Evolutionary conservation across 1,284 basidiomycete species (phyloP), one percentile per base, ranked within the genome.

Genomic region (Ustilago bromivora): DNA sequence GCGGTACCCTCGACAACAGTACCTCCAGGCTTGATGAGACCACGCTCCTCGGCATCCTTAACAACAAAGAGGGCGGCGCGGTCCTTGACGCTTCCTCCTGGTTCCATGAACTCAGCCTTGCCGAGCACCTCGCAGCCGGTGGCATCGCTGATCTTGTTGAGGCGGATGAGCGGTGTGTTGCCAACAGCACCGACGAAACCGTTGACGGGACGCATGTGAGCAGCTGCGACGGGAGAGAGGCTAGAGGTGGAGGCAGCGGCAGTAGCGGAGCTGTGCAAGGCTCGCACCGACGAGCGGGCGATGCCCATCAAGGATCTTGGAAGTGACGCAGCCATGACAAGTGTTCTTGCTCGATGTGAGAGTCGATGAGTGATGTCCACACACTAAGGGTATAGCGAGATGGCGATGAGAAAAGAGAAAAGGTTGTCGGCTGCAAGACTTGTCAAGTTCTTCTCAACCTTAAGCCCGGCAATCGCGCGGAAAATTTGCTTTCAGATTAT

Each of bases 11-110:
- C 96, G 12, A 99, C 95, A 66, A 99, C 92, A 0, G 95, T 98
- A 2, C 96, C 96, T 43, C 96, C 96, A 1, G 94, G 91, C 84
- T 92, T 91, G 77, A 99, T 90, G 40, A 88, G 84, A 38, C 84
- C 94, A 81, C 90, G 90, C 84, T 92, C 89, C 88, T 99, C 96
- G 4, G 97, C 97, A 86, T 97, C 92, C 73, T 89, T 89, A 62
- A 99, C 89, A 62, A 99, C 90, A 69, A 93, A 96, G 23, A 98
- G 90, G 0, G 96, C 96, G 46, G 96, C 96, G 67, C 96, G 92
- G 87, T 99, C 96, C 88, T 99, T 99, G 82, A 99, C 95, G 78
- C 94, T 96, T 52, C 97, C 97, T n/a, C 97, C 97, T 0, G 97
- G 97, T 83, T 98, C 97, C 89, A 97, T 95, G 86, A 98, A 96